These are phyloP conservation scores for Betula pendula DNA, from an alignment of 306 rosid genomes.

Conservation along the genomic window DNA sequence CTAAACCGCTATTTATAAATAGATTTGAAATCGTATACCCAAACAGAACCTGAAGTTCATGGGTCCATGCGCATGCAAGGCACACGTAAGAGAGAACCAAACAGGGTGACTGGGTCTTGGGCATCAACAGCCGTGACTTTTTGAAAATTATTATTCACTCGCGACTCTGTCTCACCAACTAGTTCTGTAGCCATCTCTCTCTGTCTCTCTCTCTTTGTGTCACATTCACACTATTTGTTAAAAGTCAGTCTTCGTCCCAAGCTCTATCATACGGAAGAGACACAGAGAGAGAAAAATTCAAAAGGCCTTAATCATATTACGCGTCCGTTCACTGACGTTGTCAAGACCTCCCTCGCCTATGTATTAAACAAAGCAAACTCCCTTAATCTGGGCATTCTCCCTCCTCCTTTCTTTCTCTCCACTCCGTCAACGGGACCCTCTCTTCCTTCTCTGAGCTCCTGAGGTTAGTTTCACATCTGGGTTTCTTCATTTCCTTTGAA, in stretches of 20 bases:
- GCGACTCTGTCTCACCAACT: background rate
- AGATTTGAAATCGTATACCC: too few relatives aligned
- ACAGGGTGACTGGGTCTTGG: too few relatives aligned
- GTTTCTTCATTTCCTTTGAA: constrained; percentile 1
- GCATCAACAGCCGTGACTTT: too few relatives aligned
- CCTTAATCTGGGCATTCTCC: background rate
- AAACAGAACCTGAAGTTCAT: too few relatives aligned
- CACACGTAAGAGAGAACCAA: too few relatives aligned
- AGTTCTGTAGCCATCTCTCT: too few relatives aligned
- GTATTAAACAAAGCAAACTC: background rate
- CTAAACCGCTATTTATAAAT: too few relatives aligned
- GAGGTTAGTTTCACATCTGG: constrained; percentile 46
- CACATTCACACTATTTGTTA: too few relatives aligned
- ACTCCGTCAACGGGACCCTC: background rate
- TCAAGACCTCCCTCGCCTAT: background rate
- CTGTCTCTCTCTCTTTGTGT: too few relatives aligned
- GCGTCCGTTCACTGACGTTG: background rate
- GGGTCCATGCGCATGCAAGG: too few relatives aligned
- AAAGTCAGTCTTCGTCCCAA: background rate
- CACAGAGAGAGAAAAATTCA: constrained; percentile 13
- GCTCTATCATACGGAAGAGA: background rate
- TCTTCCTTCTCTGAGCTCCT: constrained; percentile 21
- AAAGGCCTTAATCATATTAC: background rate
- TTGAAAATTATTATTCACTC: background rate
- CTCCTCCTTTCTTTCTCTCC: background rate